phyloP scores from a whole-genome alignment of 768 basidiomycete species.

The Pulveroboletus sp. region DNA sequence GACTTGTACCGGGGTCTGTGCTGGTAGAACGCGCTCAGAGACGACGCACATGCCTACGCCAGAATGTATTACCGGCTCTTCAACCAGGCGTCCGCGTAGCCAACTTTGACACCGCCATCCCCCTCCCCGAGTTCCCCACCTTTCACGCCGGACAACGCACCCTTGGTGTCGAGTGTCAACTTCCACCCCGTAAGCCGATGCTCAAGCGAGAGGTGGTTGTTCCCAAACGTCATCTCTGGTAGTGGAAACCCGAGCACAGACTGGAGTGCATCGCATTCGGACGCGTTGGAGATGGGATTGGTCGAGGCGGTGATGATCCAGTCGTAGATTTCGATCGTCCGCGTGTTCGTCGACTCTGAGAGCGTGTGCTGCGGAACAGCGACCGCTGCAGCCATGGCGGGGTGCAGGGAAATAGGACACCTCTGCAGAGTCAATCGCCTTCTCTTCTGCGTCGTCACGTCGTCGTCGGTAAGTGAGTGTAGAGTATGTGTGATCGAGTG shows the following conservation, averaged over 20 bases:
- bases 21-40: slow-evolving; percentile 39
- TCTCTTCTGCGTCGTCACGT: no score
- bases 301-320: slow-evolving; percentile 73
- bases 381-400: slow-evolving; percentile 37
- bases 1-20: slow-evolving; percentile 57
- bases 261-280: slow-evolving; percentile 67
- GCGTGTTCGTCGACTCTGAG: slow-evolving; percentile 63
- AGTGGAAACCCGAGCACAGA: slow-evolving; percentile 66
- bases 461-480: no score
- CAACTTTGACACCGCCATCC: slow-evolving; percentile 91
- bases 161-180: slow-evolving; percentile 60
- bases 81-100: slow-evolving; percentile 92
- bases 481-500: not conserved
- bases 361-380: slow-evolving; percentile 60
- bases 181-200: slow-evolving; percentile 63
- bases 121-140: slow-evolving; percentile 70
- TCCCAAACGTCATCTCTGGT: slow-evolving; percentile 97
- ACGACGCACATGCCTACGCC: not conserved
- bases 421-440: no score
- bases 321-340: slow-evolving; percentile 58
- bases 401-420: no score
- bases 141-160: slow-evolving; percentile 69
- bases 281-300: slow-evolving; percentile 74
- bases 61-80: slow-evolving; percentile 60
- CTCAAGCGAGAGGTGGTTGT: slow-evolving; percentile 65